Evolutionary conservation across 2,329 filamentous ascomycete genomes (phyloP).

Genomic region (Pseudocercospora fuligena): DNA sequence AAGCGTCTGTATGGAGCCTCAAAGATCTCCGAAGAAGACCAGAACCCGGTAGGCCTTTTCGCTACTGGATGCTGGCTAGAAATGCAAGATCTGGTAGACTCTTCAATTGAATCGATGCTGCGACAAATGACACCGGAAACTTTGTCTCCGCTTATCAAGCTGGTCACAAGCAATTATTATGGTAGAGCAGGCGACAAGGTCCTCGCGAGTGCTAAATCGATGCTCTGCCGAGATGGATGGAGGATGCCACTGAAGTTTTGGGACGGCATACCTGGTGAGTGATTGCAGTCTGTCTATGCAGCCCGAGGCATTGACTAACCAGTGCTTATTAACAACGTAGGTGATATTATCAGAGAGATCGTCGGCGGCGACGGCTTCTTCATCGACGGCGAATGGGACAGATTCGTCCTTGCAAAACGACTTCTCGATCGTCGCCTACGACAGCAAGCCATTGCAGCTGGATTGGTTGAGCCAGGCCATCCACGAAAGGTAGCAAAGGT

Average conservation of each 20-base stretch:
- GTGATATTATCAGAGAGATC: slow-evolving; percentile 62
- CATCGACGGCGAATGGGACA: slow-evolving; percentile 61
- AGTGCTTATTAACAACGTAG: neutral
- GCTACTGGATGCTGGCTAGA: slow-evolving; percentile 63
- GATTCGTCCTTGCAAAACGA: slow-evolving; percentile 61
- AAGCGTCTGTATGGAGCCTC: slow-evolving; percentile 60
- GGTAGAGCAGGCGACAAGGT: slow-evolving; percentile 60
- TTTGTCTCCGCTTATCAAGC: slow-evolving; percentile 55
- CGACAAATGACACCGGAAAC: slow-evolving; percentile 59
- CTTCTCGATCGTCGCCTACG: slow-evolving; percentile 58
- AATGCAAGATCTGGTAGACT: slow-evolving; percentile 61
- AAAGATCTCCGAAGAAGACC: slow-evolving; percentile 55
- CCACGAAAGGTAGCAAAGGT: slow-evolving; percentile 51
- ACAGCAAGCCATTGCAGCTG: slow-evolving; percentile 53
- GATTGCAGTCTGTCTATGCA: neutral
- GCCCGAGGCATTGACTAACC: neutral
- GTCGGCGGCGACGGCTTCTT: slow-evolving; percentile 65
- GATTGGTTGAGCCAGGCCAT: slow-evolving; percentile 52
- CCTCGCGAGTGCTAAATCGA: slow-evolving; percentile 61
- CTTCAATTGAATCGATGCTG: slow-evolving; percentile 59
- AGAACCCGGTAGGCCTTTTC: slow-evolving; percentile 59
- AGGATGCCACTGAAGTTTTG: slow-evolving; percentile 60
- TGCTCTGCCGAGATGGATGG: slow-evolving; percentile 63
- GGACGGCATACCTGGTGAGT: slow-evolving; percentile 58
- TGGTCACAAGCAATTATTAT: slow-evolving; percentile 62